phyloP scores from a whole-genome alignment of 352 stramenopile species.

The Pythium folliculosum region DNA sequence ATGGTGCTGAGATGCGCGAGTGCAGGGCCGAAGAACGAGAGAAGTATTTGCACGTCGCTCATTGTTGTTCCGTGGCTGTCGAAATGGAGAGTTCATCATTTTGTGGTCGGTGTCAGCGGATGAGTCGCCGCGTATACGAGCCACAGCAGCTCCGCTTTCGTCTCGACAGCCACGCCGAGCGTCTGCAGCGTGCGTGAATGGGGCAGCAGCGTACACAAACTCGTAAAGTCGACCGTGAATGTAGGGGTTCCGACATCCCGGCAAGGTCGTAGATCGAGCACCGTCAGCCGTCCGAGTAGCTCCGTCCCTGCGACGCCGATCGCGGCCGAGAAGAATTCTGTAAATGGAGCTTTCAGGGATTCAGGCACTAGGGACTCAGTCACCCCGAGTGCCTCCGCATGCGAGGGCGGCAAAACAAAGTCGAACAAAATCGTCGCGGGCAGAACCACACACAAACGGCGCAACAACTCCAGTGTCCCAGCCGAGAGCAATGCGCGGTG shows the following conservation, averaged over 20 bases:
- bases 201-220: conserved; percentile 2
- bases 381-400: not conserved
- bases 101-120: conserved; percentile 9
- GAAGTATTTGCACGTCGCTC: too few relatives aligned
- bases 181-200: not conserved
- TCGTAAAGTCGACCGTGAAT: not conserved
- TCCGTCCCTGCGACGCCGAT: not conserved
- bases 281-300: not conserved
- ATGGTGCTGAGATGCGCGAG: too few relatives aligned
- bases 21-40: too few relatives aligned
- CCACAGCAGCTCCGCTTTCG: not conserved
- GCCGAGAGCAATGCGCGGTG: not conserved
- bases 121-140: not conserved
- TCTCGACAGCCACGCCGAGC: not conserved
- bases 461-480: not conserved
- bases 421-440: not conserved
- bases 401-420: not conserved
- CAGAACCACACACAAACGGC: not conserved
- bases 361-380: not conserved
- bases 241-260: not conserved
- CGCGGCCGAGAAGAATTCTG: not conserved
- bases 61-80: too few relatives aligned
- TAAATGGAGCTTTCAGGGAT: not conserved
- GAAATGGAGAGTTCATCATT: not conserved
- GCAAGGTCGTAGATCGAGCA: not conserved